These are phyloP conservation scores for Nowakowskiella sp. DNA, from an alignment of 192 early-diverging fungal species.

Conservation along the genomic window DNA sequence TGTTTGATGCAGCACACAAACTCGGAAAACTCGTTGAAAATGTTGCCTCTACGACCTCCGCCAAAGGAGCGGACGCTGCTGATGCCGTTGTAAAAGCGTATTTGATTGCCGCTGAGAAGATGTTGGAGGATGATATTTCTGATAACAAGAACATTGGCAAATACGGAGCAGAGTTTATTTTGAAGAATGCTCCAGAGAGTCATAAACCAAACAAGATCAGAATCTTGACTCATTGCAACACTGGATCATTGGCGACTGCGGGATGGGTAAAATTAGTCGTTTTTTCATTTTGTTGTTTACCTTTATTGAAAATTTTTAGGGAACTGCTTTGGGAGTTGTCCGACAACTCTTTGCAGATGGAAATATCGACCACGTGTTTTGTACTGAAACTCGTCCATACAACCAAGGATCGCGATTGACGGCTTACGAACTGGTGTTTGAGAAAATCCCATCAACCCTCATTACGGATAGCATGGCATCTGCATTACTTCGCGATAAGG, in stretches of 20 bases:
- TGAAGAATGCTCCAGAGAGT: slow-evolving; percentile 24
- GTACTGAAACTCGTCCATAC: slow-evolving; percentile 95
- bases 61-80: slow-evolving; percentile 10
- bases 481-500: slow-evolving; percentile 56
- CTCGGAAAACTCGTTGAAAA: slow-evolving; percentile 13
- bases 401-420: slow-evolving; percentile 96
- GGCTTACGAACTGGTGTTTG: slow-evolving; percentile 86
- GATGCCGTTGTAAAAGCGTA: slow-evolving; percentile 52
- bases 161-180: slow-evolving; percentile 68
- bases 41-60: neutral
- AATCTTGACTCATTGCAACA: slow-evolving; percentile 96
- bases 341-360: slow-evolving; percentile 54
- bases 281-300: slow-evolving; percentile 6
- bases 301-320: slow-evolving; percentile 51
- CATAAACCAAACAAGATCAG: slow-evolving; percentile 16
- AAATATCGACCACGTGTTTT: slow-evolving; percentile 70
- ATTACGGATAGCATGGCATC: slow-evolving; percentile 91
- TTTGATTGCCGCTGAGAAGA: slow-evolving; percentile 63
- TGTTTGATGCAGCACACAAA: slow-evolving; percentile 74
- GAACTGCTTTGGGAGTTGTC: slow-evolving; percentile 93
- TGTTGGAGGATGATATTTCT: slow-evolving; percentile 75
- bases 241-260: slow-evolving; percentile 57
- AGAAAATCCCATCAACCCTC: slow-evolving; percentile 85
- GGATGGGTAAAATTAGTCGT: slow-evolving; percentile 48
- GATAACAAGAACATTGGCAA: slow-evolving; percentile 85